Evolutionary conservation across 2,329 filamentous ascomycete species (phyloP).

Genomic region (Cordyceps cicadae): DNA sequence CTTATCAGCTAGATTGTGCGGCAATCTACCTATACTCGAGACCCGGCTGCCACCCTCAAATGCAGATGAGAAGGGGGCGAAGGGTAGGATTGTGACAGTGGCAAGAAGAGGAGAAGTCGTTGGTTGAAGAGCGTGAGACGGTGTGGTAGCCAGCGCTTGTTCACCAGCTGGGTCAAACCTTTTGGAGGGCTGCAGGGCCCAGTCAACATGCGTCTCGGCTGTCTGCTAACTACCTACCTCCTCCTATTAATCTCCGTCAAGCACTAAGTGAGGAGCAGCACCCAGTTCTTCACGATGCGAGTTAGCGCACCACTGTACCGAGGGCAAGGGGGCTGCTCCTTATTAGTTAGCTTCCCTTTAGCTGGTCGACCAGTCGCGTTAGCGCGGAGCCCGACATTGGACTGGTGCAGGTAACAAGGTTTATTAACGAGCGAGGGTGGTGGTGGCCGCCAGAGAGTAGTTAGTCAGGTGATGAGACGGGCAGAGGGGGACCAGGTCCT

Average conservation of each 20-base stretch:
- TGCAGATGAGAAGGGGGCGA: not conserved
- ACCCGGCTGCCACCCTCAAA: not conserved
- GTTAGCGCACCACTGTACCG: not conserved
- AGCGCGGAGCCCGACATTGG: no score
- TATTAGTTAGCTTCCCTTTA: no score
- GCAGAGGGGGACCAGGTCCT: no score
- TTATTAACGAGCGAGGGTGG: no score
- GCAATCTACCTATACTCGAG: not conserved
- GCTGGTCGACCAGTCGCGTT: no score
- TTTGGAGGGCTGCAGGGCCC: not conserved
- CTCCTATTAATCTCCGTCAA: not conserved
- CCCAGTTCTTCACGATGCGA: not conserved
- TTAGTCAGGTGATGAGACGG: no score
- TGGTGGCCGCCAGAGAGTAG: no score
- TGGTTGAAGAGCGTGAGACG: slow-evolving; percentile 1
- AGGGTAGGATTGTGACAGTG: not conserved
- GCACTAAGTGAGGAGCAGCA: not conserved
- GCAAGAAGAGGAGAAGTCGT: slow-evolving; percentile 2
- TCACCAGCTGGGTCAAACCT: not conserved
- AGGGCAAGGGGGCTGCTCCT: no score
- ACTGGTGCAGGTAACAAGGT: no score
- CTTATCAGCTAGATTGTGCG: not conserved
- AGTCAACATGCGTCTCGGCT: not conserved
- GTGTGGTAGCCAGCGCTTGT: not conserved
- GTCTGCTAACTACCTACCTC: not conserved